These are phyloP conservation scores for Toxoplasma gondii DNA, from an alignment of 169 alveolate genomes.

Conservation along the genomic window DNA sequence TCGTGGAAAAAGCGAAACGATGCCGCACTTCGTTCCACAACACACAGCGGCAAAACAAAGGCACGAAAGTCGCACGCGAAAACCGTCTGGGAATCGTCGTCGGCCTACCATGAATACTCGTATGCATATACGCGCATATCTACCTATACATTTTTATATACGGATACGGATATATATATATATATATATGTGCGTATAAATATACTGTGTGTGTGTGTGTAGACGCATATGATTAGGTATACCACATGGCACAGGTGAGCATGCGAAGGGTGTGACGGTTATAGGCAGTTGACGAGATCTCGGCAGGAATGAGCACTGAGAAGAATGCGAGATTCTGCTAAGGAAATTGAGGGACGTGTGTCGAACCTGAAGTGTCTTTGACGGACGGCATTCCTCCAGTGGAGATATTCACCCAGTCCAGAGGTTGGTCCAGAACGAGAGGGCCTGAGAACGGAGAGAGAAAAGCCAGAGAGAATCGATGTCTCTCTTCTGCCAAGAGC, in stretches of 20 bases:
- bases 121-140: no score
- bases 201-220: background rate
- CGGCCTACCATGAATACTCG: background rate
- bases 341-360: background rate
- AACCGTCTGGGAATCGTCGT: background rate
- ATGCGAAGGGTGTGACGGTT: no score
- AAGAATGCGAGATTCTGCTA: no score
- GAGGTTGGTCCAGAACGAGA: slow-evolving; percentile 48
- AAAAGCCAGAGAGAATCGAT: background rate
- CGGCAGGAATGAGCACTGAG: no score
- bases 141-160: no score
- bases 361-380: slow-evolving; percentile 55
- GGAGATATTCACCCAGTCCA: slow-evolving; percentile 61
- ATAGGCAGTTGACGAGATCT: no score
- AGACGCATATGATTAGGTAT: background rate
- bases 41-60: no score
- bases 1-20: no score
- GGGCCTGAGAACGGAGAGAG: slow-evolving; percentile 12
- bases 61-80: no score
- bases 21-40: no score
- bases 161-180: background rate
- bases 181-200: no score
- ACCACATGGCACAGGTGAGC: background rate
- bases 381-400: slow-evolving; percentile 65
- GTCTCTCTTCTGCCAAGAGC: background rate